Evolutionary conservation across 768 basidiomycete species (phyloP).

Genomic region (Suillus spraguei): DNA sequence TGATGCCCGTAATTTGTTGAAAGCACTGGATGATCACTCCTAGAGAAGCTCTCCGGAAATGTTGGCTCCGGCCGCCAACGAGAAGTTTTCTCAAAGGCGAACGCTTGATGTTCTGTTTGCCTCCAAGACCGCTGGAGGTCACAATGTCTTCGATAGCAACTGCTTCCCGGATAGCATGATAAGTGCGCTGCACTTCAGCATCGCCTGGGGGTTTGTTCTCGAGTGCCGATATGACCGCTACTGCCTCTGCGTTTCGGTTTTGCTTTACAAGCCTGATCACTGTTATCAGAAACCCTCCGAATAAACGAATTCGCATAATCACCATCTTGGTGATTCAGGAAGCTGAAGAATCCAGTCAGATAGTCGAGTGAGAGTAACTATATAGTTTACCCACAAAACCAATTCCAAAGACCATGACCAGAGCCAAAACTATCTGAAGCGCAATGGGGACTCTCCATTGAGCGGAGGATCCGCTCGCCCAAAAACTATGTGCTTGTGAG

Average conservation of each 20-base stretch:
- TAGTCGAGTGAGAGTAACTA: neutral
- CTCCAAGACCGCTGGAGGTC: neutral
- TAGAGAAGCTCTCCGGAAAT: constrained; percentile 58
- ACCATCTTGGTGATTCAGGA: constrained; percentile 63
- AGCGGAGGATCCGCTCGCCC: constrained; percentile 49
- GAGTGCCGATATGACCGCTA: constrained; percentile 63
- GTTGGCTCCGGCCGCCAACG: constrained; percentile 56
- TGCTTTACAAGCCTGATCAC: constrained; percentile 53
- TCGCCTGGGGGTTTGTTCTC: constrained; percentile 54
- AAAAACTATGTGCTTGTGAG: constrained; percentile 40
- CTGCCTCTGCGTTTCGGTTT: constrained; percentile 54
- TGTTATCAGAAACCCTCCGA: neutral
- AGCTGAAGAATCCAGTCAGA: constrained; percentile 37
- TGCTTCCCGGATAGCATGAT: constrained; percentile 55
- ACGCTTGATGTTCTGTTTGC: constrained; percentile 7
- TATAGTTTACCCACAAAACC: constrained; percentile 43
- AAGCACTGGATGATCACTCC: constrained; percentile 65
- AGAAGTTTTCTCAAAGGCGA: constrained; percentile 53
- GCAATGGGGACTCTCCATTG: constrained; percentile 69
- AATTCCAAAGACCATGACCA: constrained; percentile 53
- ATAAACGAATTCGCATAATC: constrained; percentile 6
- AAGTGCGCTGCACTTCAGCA: constrained; percentile 49
- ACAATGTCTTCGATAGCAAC: constrained; percentile 43
- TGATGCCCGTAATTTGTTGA: constrained; percentile 71
- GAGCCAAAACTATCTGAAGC: constrained; percentile 56